phyloP scores from a whole-genome alignment of 345 rosid species.

The Anastatica hierochuntica region DNA sequence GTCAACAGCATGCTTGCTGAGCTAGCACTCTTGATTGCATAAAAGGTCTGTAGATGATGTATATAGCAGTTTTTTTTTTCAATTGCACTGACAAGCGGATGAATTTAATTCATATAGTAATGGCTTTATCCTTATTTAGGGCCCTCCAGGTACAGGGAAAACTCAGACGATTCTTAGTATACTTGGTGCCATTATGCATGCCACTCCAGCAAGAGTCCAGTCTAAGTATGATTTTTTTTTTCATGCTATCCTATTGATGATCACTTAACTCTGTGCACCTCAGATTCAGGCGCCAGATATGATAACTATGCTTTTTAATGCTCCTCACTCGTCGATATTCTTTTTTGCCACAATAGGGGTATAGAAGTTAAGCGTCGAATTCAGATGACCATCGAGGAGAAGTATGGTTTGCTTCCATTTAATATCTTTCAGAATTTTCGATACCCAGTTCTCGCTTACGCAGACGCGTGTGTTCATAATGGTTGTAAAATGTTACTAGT shows the following conservation, averaged over 20 bases:
- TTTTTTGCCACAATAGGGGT: slow-evolving; percentile 31
- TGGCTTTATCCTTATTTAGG: slow-evolving; percentile 37
- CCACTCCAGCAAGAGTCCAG: slow-evolving; percentile 68
- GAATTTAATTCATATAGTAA: slow-evolving; percentile 1
- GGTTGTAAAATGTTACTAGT: too few species aligned
- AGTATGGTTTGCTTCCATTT: slow-evolving; percentile 40
- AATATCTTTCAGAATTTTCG: neutral
- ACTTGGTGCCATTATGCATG: slow-evolving; percentile 94
- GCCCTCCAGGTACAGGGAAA: slow-evolving; percentile 99
- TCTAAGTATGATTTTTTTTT: slow-evolving; percentile 60
- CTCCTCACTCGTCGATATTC: neutral
- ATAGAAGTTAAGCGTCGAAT: slow-evolving; percentile 37
- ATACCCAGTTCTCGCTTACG: neutral
- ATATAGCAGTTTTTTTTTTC: neutral
- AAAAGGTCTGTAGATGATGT: too few species aligned
- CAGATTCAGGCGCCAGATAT: neutral
- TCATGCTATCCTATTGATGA: neutral
- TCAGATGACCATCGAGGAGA: slow-evolving; percentile 58
- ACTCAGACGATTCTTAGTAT: slow-evolving; percentile 94
- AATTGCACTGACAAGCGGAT: slow-evolving; percentile 11
- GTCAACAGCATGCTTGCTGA: too few species aligned
- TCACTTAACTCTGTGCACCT: neutral
- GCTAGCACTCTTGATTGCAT: too few species aligned
- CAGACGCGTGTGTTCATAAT: neutral
- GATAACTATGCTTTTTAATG: neutral